These are phyloP conservation scores for Gastrolobium villosum DNA, from an alignment of 306 rosid species.

Conservation along the genomic window DNA sequence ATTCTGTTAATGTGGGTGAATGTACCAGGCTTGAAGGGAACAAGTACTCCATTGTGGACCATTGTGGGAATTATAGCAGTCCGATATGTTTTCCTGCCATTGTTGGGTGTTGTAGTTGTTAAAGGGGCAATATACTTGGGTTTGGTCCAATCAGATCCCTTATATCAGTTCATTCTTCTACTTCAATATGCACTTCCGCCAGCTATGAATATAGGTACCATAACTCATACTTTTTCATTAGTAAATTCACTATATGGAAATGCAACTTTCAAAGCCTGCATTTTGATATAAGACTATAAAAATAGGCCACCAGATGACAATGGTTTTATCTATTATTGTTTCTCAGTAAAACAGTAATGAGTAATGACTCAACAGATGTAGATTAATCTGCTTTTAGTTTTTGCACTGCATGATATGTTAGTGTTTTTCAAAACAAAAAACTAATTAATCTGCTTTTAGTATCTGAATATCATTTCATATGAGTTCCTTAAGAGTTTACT, in stretches of 20 bases:
- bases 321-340: too few species aligned
- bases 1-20: neutral
- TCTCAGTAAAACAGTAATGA: neutral
- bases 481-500: too few species aligned
- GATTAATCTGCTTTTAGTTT: too few species aligned
- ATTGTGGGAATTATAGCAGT: slow-evolving; percentile 67
- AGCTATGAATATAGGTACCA: slow-evolving; percentile 86
- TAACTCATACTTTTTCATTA: neutral
- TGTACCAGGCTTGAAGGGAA: slow-evolving; percentile 72
- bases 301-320: neutral
- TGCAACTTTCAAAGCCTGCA: neutral
- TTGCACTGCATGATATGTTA: too few species aligned
- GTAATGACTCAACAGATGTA: neutral
- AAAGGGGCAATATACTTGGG: slow-evolving; percentile 74
- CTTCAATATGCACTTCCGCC: slow-evolving; percentile 89
- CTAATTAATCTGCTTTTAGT: neutral
- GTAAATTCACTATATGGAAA: neutral
- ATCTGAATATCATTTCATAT: neutral
- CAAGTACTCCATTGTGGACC: slow-evolving; percentile 54
- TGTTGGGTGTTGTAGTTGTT: slow-evolving; percentile 63
- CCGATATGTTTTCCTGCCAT: slow-evolving; percentile 70
- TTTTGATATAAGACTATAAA: neutral
- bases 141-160: slow-evolving; percentile 69
- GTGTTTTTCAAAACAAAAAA: too few species aligned
- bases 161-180: slow-evolving; percentile 79